Evolutionary conservation across 2,329 filamentous ascomycete species (phyloP).

Genomic region (Aspergillus aculeatus): DNA sequence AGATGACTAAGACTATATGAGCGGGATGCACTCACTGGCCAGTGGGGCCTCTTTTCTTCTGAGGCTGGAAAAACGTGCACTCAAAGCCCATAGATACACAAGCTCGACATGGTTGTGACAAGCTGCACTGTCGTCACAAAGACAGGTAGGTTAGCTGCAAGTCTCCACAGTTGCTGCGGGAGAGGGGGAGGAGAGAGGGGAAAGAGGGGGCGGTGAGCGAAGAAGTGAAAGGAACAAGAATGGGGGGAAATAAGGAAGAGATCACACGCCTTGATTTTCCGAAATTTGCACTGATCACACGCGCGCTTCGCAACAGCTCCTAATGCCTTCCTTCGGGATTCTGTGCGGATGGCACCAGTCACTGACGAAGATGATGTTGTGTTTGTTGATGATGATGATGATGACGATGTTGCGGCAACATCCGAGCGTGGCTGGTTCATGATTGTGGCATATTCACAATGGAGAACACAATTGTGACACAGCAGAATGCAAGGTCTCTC

Average conservation of each 20-base stretch:
- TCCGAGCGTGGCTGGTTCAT: conserved; percentile 26
- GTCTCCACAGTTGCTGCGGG: background rate
- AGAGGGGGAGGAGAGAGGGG: background rate
- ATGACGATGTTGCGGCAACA: conserved; percentile 17
- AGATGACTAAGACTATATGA: background rate
- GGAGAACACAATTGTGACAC: background rate
- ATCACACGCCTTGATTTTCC: conserved; percentile 37
- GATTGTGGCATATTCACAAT: conserved; percentile 19
- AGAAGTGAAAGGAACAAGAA: background rate
- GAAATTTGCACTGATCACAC: conserved; percentile 45
- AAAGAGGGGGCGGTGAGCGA: background rate
- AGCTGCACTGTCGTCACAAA: conserved; percentile 33
- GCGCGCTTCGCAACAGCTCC: conserved; percentile 34
- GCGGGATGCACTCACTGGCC: conserved; percentile 33
- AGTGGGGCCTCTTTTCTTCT: conserved; percentile 43
- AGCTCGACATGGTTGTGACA: conserved; percentile 39
- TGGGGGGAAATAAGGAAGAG: background rate
- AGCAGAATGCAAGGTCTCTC: background rate
- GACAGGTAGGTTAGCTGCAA: background rate
- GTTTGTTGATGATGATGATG: no score
- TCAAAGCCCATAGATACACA: conserved; percentile 41
- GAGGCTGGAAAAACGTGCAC: conserved; percentile 44
- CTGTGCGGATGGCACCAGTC: conserved; percentile 24
- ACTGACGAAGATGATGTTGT: conserved; percentile 5
- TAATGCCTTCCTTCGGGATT: conserved; percentile 23